Evolutionary conservation across 768 basidiomycete genomes (phyloP), one percentile per base, ranked within the genome.

Genomic region (Xanthoconium stramineum): DNA sequence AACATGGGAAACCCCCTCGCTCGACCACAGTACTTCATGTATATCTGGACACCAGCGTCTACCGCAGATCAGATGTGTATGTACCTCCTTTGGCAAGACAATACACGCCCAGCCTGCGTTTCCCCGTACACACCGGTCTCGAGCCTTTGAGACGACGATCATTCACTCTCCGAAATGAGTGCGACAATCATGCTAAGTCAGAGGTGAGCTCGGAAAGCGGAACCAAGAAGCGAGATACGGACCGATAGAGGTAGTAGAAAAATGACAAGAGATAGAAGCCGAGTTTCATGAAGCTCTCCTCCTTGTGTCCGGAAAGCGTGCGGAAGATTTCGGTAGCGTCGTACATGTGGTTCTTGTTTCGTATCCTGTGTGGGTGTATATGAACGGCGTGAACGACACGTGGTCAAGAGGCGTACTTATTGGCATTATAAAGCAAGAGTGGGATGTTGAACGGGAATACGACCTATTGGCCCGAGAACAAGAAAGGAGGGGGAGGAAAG

Each of bases 301-400:
- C 97, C 78, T 99, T 99, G 76, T 98, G 97, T 39, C 82, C 85
- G 14, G 88, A 83, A 46, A 99, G 76, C 53, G 96, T 94, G 63
- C 97, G 84, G 82, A 99, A 99, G 62, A 99, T 99, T 76, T 99
- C 97, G 24, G 97, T 98, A 53, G 97, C 97, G 69, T 99, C 97
- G 69, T 97, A 98, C 93, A 98, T 97, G 76, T 98, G 95, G 67
- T 88, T 88, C 69, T 93, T 92, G 72, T 86, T 86, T 63, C 88
- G 83, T 70, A 98, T 94, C 75, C 94, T 97, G 68, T 56, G 6
- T 53, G 17, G 30, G 44, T 2, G 24, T 10, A 10, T 4, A 47
- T 55, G 39, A 57, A 15, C 1, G 40, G 1, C 13, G 32, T 8
- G n/a, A 42, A 46, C 19, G 42, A 19, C 28, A 46, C 33, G 10